A percentile compares a stretch with the other conserved stretches of the same genome.
Conservation (phyloP, 1,139 yeast species). For the Suhomyces yuchorum region DNA sequence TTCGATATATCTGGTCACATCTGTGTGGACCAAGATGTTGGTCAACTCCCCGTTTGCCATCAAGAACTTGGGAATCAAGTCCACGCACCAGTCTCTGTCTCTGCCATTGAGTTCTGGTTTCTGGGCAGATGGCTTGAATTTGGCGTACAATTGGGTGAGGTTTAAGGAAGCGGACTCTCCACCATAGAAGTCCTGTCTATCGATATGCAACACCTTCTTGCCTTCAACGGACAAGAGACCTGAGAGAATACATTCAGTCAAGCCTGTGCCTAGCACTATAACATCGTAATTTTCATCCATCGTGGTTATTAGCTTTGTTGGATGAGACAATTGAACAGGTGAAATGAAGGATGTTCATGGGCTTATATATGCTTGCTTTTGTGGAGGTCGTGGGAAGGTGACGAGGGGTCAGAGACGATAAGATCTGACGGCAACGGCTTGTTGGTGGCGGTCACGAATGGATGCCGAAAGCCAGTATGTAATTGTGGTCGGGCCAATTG, state of each 20-base stretch:
- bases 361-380: constrained; percentile 8
- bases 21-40: constrained; percentile 90
- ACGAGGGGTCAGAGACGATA: constrained; percentile 1
- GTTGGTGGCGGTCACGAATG: no score
- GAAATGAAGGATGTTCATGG: neutral
- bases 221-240: constrained; percentile 95
- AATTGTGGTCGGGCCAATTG: no score
- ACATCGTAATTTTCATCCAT: constrained; percentile 98
- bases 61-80: constrained; percentile 91
- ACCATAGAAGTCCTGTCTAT: constrained; percentile 95
- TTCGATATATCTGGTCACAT: constrained; percentile 93
- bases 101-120: constrained; percentile 80
- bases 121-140: constrained; percentile 69
- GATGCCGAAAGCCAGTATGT: no score
- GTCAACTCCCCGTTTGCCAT: constrained; percentile 99
- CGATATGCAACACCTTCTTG: constrained; percentile 94
- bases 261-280: constrained; percentile 76
- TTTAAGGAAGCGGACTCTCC: constrained; percentile 74
- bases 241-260: constrained; percentile 93
- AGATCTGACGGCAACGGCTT: neutral
- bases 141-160: constrained; percentile 62
- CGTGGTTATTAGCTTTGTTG: constrained; percentile 8
- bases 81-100: constrained; percentile 98
- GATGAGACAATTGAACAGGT: neutral
- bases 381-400: constrained; percentile 8